Conservation (phyloP, 2,329 filamentous ascomycete species). For the Botryotinia narcissicola region DNA sequence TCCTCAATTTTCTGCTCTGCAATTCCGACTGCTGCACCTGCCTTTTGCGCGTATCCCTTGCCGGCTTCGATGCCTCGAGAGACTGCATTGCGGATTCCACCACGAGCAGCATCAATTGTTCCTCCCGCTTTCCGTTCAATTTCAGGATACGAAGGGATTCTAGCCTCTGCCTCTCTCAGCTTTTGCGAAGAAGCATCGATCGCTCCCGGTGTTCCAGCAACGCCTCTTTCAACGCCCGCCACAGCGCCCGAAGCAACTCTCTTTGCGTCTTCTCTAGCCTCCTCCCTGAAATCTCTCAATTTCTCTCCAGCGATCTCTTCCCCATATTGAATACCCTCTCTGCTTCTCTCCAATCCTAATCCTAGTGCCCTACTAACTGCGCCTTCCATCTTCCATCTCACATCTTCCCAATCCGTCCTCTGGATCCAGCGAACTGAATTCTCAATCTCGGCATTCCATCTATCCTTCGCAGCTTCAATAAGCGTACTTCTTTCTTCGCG, state of each 20-base stretch:
- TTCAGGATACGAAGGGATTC: constrained; percentile 32
- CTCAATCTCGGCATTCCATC: constrained; percentile 75
- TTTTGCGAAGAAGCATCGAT: constrained; percentile 30
- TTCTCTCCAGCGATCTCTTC: constrained; percentile 39
- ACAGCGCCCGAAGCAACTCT: constrained; percentile 32
- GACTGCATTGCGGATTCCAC: constrained; percentile 40
- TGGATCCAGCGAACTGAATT: constrained; percentile 64
- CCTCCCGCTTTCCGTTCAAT: constrained; percentile 34
- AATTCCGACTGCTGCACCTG: constrained; percentile 40
- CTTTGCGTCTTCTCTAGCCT: constrained; percentile 41
- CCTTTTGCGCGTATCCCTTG: constrained; percentile 41
- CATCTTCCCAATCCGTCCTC: constrained; percentile 61
- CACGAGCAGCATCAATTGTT: constrained; percentile 43
- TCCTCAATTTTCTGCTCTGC: constrained; percentile 42
- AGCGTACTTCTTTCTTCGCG: constrained; percentile 54
- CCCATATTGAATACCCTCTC: constrained; percentile 33
- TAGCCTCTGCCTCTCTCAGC: constrained; percentile 28
- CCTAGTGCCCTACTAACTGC: constrained; percentile 44
- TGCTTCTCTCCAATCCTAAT: constrained; percentile 34
- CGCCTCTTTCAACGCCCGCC: constrained; percentile 30
- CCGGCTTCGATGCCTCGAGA: constrained; percentile 38
- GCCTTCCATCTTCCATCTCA: constrained; percentile 58
- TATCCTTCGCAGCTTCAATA: constrained; percentile 68
- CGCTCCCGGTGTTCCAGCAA: constrained; percentile 22
- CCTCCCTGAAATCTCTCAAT: constrained; percentile 41